Conservation (phyloP, 345 rosid genomes). For the Ceriops decandra region DNA sequence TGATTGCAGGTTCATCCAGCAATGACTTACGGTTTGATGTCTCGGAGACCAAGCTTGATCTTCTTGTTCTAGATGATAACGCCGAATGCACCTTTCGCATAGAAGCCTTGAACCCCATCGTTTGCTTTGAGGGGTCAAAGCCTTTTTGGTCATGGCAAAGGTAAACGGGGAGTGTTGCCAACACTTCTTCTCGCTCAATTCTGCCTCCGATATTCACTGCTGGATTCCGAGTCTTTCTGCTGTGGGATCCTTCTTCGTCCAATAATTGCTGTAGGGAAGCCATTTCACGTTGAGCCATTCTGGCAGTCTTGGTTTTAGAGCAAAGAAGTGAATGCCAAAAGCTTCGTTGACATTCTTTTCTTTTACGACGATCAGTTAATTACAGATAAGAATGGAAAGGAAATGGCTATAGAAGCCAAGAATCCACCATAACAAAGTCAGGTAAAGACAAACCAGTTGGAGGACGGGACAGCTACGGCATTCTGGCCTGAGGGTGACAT, state of each 20-base stretch:
- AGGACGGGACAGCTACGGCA: conserved; percentile 18
- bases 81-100: conserved; percentile 27
- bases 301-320: conserved; percentile 8
- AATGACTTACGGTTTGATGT: conserved; percentile 16
- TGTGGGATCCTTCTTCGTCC: conserved; percentile 38
- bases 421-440: not conserved
- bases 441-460: not conserved
- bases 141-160: conserved; percentile 39
- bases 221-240: conserved; percentile 10
- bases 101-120: conserved; percentile 5
- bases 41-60: conserved; percentile 22
- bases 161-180: conserved; percentile 26
- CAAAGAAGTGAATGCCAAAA: conserved; percentile 8
- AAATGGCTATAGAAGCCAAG: conserved; percentile 2
- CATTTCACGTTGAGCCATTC: conserved; percentile 12
- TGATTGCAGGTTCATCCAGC: conserved; percentile 40
- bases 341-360: conserved; percentile 29
- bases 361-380: not conserved
- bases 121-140: conserved; percentile 13
- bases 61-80: conserved; percentile 19
- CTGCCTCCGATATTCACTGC: conserved; percentile 13
- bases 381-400: conserved; percentile 16
- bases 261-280: conserved; percentile 47
- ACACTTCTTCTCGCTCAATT: conserved; percentile 19
- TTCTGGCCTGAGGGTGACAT: not conserved